Evolutionary conservation across 2,329 filamentous ascomycete genomes (phyloP).

Genomic region (Stromatinia cepivora): DNA sequence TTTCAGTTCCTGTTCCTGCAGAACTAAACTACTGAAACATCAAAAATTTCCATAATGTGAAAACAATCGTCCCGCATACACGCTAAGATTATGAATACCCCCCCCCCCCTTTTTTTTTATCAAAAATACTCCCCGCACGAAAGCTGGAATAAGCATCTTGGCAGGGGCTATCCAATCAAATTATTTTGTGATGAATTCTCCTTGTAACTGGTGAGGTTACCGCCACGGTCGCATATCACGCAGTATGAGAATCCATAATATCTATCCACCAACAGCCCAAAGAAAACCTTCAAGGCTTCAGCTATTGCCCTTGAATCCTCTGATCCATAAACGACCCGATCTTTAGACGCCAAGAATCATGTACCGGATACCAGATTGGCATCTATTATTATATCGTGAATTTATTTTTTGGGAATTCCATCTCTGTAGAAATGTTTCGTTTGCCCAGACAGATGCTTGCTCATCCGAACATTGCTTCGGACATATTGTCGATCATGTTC

Average conservation of each 20-base stretch:
- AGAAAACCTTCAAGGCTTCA: too few species aligned
- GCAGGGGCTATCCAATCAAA: conserved; percentile 19
- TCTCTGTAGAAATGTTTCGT: not conserved
- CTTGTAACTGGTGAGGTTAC: not conserved
- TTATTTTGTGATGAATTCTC: conserved; percentile 4
- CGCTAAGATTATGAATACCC: conserved; percentile 13
- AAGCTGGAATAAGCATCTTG: not conserved
- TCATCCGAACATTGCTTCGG: not conserved
- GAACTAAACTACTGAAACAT: not conserved
- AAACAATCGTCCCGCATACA: conserved; percentile 16
- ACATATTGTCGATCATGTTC: not conserved
- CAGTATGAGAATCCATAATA: not conserved
- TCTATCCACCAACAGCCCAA: not conserved
- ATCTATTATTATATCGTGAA: not conserved
- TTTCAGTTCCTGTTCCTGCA: conserved; percentile 9
- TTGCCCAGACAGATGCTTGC: not conserved
- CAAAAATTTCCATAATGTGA: not conserved
- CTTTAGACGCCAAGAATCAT: not conserved
- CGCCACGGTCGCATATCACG: not conserved
- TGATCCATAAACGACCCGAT: not conserved
- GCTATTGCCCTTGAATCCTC: not conserved
- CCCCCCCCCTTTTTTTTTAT: not conserved
- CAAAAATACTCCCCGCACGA: not conserved
- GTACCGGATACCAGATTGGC: not conserved
- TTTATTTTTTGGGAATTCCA: not conserved